These are phyloP conservation scores for Ascosphaera apis DNA, from an alignment of 2,329 filamentous ascomycete genomes.

Conservation along the genomic window DNA sequence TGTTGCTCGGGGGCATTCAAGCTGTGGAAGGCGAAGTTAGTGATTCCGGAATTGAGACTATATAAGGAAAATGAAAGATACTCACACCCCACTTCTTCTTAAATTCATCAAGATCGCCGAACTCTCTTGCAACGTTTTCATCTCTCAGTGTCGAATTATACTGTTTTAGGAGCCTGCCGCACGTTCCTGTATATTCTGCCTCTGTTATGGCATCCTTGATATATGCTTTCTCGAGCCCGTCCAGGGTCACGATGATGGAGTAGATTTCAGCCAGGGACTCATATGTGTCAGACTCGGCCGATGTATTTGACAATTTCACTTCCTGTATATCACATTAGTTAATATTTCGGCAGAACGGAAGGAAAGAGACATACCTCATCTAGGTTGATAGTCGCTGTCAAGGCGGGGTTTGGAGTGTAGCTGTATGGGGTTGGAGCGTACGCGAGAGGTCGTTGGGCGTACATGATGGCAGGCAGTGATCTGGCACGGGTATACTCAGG, in stretches of 20 bases:
- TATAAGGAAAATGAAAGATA: constrained; percentile 2
- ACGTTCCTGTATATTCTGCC: constrained; percentile 86
- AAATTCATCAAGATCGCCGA: constrained; percentile 73
- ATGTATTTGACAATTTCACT: constrained; percentile 71
- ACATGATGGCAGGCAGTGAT: constrained; percentile 10
- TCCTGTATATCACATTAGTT: constrained; percentile 32
- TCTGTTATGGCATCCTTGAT: constrained; percentile 87
- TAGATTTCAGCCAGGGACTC: constrained; percentile 95
- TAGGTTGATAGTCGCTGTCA: constrained; percentile 77
- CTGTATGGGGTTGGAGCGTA: constrained; percentile 81
- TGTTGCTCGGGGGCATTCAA: constrained; percentile 84
- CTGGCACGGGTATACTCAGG: too few relatives aligned
- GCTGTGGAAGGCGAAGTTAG: constrained; percentile 26
- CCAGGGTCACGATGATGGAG: constrained; percentile 86
- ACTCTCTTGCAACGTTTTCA: constrained; percentile 71
- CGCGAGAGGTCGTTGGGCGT: constrained; percentile 35
- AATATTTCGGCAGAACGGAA: constrained; percentile 7
- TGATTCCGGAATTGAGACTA: constrained; percentile 1
- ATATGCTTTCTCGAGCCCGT: constrained; percentile 90
- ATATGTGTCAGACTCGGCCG: constrained; percentile 75
- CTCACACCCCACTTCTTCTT: constrained; percentile 75
- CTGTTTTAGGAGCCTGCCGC: constrained; percentile 78
- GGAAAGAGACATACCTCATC: constrained; percentile 43
- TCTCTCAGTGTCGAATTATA: constrained; percentile 88
- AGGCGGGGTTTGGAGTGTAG: constrained; percentile 64